Conservation (phyloP, 257 asterid species). For the Petunia secreta region DNA sequence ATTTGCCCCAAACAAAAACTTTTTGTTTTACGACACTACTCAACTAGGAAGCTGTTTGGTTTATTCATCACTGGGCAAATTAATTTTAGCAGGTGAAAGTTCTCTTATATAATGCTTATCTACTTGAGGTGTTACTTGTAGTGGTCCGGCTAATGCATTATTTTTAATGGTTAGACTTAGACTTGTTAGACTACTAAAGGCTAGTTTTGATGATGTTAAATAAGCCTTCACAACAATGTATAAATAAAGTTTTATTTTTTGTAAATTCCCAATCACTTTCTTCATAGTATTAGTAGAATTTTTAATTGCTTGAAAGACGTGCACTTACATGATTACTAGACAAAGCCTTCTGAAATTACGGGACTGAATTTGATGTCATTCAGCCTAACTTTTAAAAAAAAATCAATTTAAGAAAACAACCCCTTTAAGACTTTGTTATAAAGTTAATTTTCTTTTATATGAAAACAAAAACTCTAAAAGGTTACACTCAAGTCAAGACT, state of each 20-base stretch:
- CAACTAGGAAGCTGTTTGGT: background rate
- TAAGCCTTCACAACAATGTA: too few species aligned
- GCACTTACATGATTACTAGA: conserved; percentile 43
- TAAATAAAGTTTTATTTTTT: background rate
- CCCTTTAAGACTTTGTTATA: background rate
- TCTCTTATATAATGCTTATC: background rate
- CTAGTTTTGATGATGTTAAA: background rate
- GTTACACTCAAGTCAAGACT: background rate
- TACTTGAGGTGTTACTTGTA: conserved; percentile 13
- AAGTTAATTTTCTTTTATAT: background rate
- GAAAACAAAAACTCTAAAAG: too few species aligned
- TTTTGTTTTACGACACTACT: too few species aligned
- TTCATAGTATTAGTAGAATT: background rate
- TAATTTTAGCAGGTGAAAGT: background rate
- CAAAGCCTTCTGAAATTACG: conserved; percentile 50
- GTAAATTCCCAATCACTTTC: conserved; percentile 12
- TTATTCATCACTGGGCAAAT: background rate
- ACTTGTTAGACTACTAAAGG: background rate
- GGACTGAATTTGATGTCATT: conserved; percentile 43
- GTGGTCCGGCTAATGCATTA: background rate
- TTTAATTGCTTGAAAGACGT: conserved; percentile 42
- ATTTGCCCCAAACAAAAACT: too few species aligned
- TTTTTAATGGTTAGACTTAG: background rate
- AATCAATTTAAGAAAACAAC: conserved; percentile 3
- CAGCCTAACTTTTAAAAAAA: conserved; percentile 18